phyloP scores from a whole-genome alignment of 2,329 filamentous ascomycete species.

The Torrubiella hemipterigena region DNA sequence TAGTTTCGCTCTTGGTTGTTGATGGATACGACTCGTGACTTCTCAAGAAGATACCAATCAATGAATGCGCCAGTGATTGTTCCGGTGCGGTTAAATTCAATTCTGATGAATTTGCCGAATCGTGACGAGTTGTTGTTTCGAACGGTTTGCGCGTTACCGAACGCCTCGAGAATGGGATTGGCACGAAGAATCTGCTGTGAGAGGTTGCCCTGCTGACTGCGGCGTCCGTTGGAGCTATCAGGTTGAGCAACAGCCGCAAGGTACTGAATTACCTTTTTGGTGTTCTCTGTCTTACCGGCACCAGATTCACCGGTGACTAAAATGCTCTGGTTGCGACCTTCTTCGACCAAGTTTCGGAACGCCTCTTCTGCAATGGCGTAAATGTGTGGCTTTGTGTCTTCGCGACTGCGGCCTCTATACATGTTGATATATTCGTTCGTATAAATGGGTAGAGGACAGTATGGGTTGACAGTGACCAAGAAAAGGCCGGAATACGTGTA shows the following conservation, averaged over 20 bases:
- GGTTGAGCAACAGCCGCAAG: constrained; percentile 85
- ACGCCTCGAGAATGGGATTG: constrained; percentile 94
- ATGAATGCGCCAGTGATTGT: constrained; percentile 94
- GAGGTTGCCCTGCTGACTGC: constrained; percentile 62
- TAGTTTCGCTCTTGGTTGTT: constrained; percentile 88
- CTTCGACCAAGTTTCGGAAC: constrained; percentile 89
- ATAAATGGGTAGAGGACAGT: constrained; percentile 90
- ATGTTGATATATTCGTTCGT: constrained; percentile 95
- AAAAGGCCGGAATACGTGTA: constrained; percentile 98
- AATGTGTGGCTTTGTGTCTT: constrained; percentile 94
- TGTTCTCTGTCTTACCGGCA: constrained; percentile 97
- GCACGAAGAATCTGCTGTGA: constrained; percentile 94
- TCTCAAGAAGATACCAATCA: constrained; percentile 96
- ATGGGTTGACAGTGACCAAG: constrained; percentile 93
- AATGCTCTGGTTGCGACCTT: constrained; percentile 94
- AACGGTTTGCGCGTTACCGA: constrained; percentile 95
- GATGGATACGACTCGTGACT: constrained; percentile 88
- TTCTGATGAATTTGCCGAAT: constrained; percentile 97
- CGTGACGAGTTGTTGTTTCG: constrained; percentile 97
- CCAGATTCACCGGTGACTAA: constrained; percentile 96
- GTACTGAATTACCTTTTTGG: constrained; percentile 98
- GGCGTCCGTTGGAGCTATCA: constrained; percentile 55
- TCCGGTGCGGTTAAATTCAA: constrained; percentile 80
- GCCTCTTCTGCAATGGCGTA: constrained; percentile 96
- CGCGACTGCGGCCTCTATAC: constrained; percentile 84